Evolutionary conservation across 306 rosid genomes (phyloP), one percentile per base, ranked within the genome.

Genomic region (Cucurbita maxima): DNA sequence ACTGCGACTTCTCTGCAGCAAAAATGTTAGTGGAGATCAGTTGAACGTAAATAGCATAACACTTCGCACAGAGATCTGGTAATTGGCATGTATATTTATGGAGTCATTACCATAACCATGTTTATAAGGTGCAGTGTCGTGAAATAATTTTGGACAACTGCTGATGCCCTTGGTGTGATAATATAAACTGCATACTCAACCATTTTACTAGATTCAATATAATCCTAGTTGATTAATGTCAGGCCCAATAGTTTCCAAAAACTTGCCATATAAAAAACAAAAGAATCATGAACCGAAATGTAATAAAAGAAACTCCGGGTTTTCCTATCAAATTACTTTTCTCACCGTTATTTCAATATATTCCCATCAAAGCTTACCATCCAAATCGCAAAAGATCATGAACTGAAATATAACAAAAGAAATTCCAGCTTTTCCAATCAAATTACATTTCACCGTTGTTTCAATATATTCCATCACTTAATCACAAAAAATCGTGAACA

Each of bases 1-100:
- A 34, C 13, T 44, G 84, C 77, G 50, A 71, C 86, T 73, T 84
- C 82, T 82, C 60, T 64, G 48, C 51, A 73, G 62, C 10, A 37
- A 12, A 30, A 68, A 66, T 73, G 56, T 58, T 25, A 3, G 44
- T 44, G 51, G 76, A 54, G 52, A 59, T 37, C 18, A 36, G 37
- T 63, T 38, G 47, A 75, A 73, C 3, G 19, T 67, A 30, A 53
- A 6, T 36, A 48, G 14, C 36, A 30, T 18, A 43, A 14, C 38
- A 43, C 3, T 20, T 37, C 53, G 1, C 10, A 43, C 54, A 20
- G 38, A 19, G 71, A 43, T 64, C 6, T 48, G 6, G 7, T 48
- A 50, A 13, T 19, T 41, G n/a, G 16, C 11, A 64, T 18, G 19
- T 64, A 44, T 0, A 38, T 43, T 30, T 30, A 30, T 30, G 34